These are phyloP conservation scores for Sporothrix brasiliensis DNA, from an alignment of 2,329 filamentous ascomycete genomes.

Conservation along the genomic window DNA sequence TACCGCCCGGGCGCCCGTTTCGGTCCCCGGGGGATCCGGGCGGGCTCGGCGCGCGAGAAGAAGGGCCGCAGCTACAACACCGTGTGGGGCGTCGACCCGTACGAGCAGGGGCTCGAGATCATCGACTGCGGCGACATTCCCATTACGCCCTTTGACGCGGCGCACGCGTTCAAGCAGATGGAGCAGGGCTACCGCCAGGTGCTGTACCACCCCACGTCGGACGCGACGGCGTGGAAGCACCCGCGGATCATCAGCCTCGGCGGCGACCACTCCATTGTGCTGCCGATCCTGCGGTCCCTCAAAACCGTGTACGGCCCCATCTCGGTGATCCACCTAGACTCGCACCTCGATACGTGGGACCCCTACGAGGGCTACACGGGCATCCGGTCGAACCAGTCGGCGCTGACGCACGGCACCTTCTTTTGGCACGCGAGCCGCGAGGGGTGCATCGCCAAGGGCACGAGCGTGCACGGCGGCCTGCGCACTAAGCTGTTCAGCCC, in stretches of 20 bases:
- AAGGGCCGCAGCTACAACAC: conserved; percentile 35
- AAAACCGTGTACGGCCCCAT: conserved; percentile 41
- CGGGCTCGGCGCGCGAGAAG: conserved; percentile 34
- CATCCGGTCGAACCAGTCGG: conserved; percentile 71
- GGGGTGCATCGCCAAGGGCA: conserved; percentile 77
- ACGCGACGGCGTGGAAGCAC: conserved; percentile 29
- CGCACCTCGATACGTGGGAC: conserved; percentile 39
- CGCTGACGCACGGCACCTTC: conserved; percentile 84
- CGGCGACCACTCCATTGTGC: conserved; percentile 42
- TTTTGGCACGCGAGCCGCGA: conserved; percentile 81
- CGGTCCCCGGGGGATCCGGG: conserved; percentile 34
- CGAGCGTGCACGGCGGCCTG: conserved; percentile 48
- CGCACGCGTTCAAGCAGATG: conserved; percentile 38
- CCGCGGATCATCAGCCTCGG: conserved; percentile 37
- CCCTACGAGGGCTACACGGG: conserved; percentile 73
- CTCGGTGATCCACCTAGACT: conserved; percentile 42
- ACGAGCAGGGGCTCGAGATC: conserved; percentile 27
- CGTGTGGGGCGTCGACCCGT: conserved; percentile 33
- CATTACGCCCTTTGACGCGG: conserved; percentile 36
- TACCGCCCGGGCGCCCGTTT: conserved; percentile 36
- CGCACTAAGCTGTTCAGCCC: conserved; percentile 26
- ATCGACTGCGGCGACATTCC: conserved; percentile 38
- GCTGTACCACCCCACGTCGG: conserved; percentile 30
- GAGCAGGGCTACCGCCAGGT: conserved; percentile 35
- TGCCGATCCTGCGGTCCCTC: conserved; percentile 40